Evolutionary conservation across 345 rosid species (phyloP).

Genomic region (Hypericum androsaemum): DNA sequence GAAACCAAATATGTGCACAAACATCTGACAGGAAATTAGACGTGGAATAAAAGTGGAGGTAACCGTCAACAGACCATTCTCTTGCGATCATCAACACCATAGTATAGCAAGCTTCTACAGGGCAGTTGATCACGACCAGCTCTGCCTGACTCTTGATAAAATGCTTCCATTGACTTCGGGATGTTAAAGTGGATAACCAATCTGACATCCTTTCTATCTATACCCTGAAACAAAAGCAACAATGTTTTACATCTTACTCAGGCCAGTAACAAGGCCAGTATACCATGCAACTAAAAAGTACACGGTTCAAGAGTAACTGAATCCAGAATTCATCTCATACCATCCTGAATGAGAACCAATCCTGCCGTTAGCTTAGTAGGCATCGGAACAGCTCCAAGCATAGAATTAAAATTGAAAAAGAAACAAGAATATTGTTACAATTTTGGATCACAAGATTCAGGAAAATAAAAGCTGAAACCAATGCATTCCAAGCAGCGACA

Average conservation of each 20-base stretch:
- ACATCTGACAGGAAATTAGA: slow-evolving; percentile 3
- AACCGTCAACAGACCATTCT: slow-evolving; percentile 50
- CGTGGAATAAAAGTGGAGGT: not conserved
- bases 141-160: slow-evolving; percentile 98
- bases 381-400: slow-evolving; percentile 45
- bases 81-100: slow-evolving; percentile 82
- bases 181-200: slow-evolving; percentile 84
- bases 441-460: slow-evolving; percentile 8
- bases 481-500: not conserved
- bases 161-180: slow-evolving; percentile 95
- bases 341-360: slow-evolving; percentile 62
- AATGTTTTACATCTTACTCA: slow-evolving; percentile 11
- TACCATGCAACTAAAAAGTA: not conserved
- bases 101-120: slow-evolving; percentile 73
- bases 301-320: slow-evolving; percentile 3
- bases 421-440: slow-evolving; percentile 25
- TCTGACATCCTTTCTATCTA: slow-evolving; percentile 91
- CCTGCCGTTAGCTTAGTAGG: slow-evolving; percentile 24
- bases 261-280: not conserved
- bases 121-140: slow-evolving; percentile 95
- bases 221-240: slow-evolving; percentile 44
- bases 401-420: slow-evolving; percentile 19
- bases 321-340: slow-evolving; percentile 33
- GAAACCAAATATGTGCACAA: slow-evolving; percentile 6
- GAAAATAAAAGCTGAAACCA: slow-evolving; percentile 5